A percentile compares a stretch with the other conserved stretches of the same genome.
Evolutionary conservation across 2,329 filamentous ascomycete species (phyloP).

Genomic region (Alternaria metachromatica): DNA sequence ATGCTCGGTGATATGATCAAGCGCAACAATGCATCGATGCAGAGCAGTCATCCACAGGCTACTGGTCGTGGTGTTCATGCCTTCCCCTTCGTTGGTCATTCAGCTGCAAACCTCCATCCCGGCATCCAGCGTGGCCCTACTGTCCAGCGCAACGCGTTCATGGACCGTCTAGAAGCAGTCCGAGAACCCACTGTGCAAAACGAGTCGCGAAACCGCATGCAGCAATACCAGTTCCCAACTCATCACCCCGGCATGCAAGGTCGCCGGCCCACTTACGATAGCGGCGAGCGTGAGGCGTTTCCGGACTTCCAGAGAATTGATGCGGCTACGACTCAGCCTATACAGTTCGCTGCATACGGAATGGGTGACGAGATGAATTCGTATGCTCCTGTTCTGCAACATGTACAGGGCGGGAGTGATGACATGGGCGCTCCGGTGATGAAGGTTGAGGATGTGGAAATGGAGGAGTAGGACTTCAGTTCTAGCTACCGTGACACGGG

Average conservation of each 20-base stretch:
- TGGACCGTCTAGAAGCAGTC: neutral
- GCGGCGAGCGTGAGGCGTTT: neutral
- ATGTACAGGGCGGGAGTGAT: neutral
- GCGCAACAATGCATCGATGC: neutral
- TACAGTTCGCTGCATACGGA: neutral
- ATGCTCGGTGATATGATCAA: neutral
- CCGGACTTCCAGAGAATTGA: neutral
- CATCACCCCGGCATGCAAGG: neutral
- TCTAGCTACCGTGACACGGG: neutral
- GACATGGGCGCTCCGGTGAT: neutral
- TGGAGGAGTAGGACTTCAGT: neutral
- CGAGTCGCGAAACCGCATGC: neutral
- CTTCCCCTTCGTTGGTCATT: neutral
- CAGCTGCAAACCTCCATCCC: neutral
- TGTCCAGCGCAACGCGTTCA: neutral
- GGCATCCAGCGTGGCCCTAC: neutral
- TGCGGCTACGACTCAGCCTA: neutral
- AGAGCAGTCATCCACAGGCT: neutral
- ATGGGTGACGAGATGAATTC: neutral
- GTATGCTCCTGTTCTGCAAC: neutral
- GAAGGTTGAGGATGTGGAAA: neutral
- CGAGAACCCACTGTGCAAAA: neutral
- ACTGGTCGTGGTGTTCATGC: neutral
- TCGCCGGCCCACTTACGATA: neutral
- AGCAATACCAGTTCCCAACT: neutral